Evolutionary conservation across 768 basidiomycete species (phyloP).

Genomic region (Termitomyces sp.): DNA sequence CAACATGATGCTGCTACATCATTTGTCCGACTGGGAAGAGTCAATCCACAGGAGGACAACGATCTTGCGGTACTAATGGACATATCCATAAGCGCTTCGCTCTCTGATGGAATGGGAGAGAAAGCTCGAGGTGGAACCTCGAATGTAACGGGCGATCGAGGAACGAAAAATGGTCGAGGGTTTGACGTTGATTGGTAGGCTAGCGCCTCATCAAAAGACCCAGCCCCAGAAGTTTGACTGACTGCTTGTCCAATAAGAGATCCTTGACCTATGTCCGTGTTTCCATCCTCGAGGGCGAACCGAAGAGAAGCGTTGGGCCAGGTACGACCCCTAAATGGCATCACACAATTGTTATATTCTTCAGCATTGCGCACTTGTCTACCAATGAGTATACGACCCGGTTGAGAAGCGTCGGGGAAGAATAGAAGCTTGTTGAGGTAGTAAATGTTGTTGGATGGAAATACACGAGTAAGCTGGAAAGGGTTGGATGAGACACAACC

Average conservation of each 20-base stretch:
- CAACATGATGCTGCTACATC: slow-evolving; percentile 32
- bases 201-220: background rate
- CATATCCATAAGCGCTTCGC: background rate
- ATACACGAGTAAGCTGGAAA: slow-evolving; percentile 62
- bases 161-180: slow-evolving; percentile 21
- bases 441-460: slow-evolving; percentile 55
- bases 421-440: slow-evolving; percentile 67
- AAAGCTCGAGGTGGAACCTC: background rate
- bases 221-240: slow-evolving; percentile 4
- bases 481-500: slow-evolving; percentile 19
- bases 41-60: slow-evolving; percentile 3
- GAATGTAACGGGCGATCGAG: slow-evolving; percentile 13
- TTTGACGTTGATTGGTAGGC: background rate
- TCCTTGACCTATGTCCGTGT: slow-evolving; percentile 13
- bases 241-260: slow-evolving; percentile 3
- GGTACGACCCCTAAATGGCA: slow-evolving; percentile 42
- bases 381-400: slow-evolving; percentile 56
- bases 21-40: background rate
- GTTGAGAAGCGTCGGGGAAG: slow-evolving; percentile 50
- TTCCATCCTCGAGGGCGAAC: slow-evolving; percentile 57
- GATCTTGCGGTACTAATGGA: background rate
- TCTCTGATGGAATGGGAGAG: background rate
- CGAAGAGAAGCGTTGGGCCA: slow-evolving; percentile 58
- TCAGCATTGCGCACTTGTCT: slow-evolving; percentile 52
- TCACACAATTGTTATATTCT: slow-evolving; percentile 51